These are phyloP conservation scores for Pyrenula massariospora DNA, from an alignment of 495 filamentous ascomycete species.

Conservation along the genomic window DNA sequence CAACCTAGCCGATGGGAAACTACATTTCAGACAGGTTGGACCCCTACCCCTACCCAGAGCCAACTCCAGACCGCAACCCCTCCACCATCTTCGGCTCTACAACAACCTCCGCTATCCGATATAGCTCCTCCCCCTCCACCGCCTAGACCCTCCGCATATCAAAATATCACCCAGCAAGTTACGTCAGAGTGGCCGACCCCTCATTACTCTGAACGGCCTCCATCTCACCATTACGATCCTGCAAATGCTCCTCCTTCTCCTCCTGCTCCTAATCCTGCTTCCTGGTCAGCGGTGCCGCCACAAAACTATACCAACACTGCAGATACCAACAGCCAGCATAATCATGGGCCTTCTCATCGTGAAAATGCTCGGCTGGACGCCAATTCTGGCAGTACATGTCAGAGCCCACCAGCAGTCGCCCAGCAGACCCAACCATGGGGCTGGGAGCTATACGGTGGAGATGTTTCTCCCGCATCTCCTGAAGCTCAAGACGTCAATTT, in stretches of 20 bases:
- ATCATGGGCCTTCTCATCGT: neutral
- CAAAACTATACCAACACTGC: neutral
- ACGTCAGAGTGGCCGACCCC: conserved; percentile 8
- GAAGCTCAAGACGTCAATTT: neutral
- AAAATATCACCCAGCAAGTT: conserved; percentile 13
- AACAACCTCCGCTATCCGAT: neutral
- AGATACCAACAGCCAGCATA: neutral
- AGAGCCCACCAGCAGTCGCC: neutral
- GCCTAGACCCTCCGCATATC: conserved; percentile 25
- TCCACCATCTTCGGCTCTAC: conserved; percentile 15
- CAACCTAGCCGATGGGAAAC: conserved; percentile 8
- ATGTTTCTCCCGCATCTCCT: neutral
- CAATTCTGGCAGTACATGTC: neutral
- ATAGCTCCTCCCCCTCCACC: conserved; percentile 6
- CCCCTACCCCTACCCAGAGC: conserved; percentile 6
- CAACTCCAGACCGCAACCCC: conserved; percentile 13
- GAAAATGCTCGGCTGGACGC: neutral
- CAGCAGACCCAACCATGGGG: neutral
- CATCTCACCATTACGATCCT: conserved; percentile 18
- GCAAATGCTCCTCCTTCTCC: neutral
- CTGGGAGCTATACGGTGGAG: neutral
- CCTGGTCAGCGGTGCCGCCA: neutral
- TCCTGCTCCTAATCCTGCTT: neutral
- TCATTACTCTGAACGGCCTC: conserved; percentile 14
- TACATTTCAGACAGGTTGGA: conserved; percentile 6